phyloP scores from a whole-genome alignment of 805 yeast species.

The Lachancea cidri region DNA sequence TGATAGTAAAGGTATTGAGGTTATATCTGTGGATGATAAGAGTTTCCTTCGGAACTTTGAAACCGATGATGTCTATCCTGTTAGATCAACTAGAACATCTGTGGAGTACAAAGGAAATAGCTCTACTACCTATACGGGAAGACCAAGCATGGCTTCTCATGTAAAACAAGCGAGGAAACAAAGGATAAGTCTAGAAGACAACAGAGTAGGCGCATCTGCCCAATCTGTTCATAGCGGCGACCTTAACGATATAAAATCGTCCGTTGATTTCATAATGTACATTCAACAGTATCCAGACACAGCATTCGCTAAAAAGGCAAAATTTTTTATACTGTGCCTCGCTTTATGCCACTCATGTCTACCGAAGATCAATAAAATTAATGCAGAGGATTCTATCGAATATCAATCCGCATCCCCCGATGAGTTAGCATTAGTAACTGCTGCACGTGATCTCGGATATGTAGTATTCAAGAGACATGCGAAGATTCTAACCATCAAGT shows the following conservation, averaged over 20 bases:
- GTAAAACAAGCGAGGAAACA: slow-evolving; percentile 9
- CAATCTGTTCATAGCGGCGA: slow-evolving; percentile 4
- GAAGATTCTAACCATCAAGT: slow-evolving; percentile 56
- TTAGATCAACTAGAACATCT: slow-evolving; percentile 25
- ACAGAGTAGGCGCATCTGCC: neutral
- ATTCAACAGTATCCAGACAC: slow-evolving; percentile 69
- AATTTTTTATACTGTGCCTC: slow-evolving; percentile 71
- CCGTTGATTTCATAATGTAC: slow-evolving; percentile 62
- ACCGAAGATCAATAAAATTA: slow-evolving; percentile 47
- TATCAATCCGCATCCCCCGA: slow-evolving; percentile 97
- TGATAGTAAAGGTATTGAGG: slow-evolving; percentile 19
- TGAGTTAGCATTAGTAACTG: slow-evolving; percentile 87
- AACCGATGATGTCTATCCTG: neutral
- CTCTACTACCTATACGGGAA: slow-evolving; percentile 40
- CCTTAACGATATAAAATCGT: slow-evolving; percentile 40
- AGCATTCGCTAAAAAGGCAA: slow-evolving; percentile 63
- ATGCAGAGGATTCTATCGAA: slow-evolving; percentile 47
- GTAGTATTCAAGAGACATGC: slow-evolving; percentile 69
- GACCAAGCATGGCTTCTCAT: slow-evolving; percentile 55
- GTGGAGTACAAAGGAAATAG: slow-evolving; percentile 41
- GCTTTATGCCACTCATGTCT: slow-evolving; percentile 89
- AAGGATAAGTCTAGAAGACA: slow-evolving; percentile 9
- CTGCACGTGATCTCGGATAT: slow-evolving; percentile 93
- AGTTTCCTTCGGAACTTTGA: slow-evolving; percentile 13
- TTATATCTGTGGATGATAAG: slow-evolving; percentile 21